Base-by-base conservation (phyloP, 345 rosid species). In the Melastoma malabathricum region DNA sequence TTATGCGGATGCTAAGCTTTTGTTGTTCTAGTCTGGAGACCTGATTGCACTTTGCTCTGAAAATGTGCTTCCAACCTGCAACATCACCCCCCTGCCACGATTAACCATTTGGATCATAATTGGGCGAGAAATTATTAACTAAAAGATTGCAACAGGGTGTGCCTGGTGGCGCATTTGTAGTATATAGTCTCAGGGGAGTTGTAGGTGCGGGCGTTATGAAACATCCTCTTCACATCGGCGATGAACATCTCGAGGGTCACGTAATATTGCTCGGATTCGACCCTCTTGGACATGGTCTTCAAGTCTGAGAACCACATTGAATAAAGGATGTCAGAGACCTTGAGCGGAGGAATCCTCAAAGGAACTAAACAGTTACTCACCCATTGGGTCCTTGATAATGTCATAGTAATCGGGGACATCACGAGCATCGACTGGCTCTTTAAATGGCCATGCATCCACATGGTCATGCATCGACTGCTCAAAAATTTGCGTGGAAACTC, bases 341-440 rank as follows among this genome's bases (percentile, higher is more conserved):
- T 34, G 41, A 34, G 41, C 12, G 2, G 12, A 6, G 41, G 1
- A 34, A 6, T 10, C 41, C 41, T 5, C 12, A 2, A 34, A 34
- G 10, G 41, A 34, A 34, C 41, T 34, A 9, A 12, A 34, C 41
- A 34, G 6, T 34, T 34, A 18, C 57, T 77, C 78, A 93, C 99
- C 99, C 80, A 88, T 78, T 43, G 99, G 97, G 68, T 93, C 97
- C 80, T 85, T 88, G 64, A 93, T 93, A 68, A 93, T 81, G 60
- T 81, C 97, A 67, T 88, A 85, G 70, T 93, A 93, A 80, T 88
- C 99, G 34, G 99, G 97, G 61, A 81, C 99, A 68, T 93, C 99
- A 41, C 83, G 87, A 46, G 68, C 67, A 78, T 93, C 96, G 34
- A 93, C 96, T 45, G 99, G 96, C 50, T 93, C 99, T 81, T 78